Percentiles rank a stretch among this genome's conserved stretches.
phyloP scores from a whole-genome alignment of 345 rosid species.

The Corchorus olitorius region DNA sequence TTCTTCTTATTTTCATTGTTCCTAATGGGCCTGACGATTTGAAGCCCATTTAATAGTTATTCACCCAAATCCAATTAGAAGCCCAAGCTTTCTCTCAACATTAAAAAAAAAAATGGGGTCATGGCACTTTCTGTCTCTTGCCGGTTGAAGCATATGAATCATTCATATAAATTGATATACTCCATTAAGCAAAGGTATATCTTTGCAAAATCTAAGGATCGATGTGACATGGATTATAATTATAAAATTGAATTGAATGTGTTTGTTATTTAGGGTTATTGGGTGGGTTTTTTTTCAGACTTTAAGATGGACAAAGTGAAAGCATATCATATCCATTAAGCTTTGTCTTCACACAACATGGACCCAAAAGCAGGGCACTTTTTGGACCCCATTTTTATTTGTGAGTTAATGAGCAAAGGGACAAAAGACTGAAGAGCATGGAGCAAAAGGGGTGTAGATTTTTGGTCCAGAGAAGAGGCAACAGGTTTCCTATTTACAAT shows the following conservation, averaged over 20 bases:
- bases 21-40: not conserved
- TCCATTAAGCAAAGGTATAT: not conserved
- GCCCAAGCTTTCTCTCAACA: not conserved
- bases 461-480: constrained; percentile 14
- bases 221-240: not conserved
- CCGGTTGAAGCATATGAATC: too few relatives aligned
- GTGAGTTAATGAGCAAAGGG: not conserved
- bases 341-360: constrained; percentile 2
- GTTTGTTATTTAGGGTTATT: too few relatives aligned
- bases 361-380: constrained; percentile 1
- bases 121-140: not conserved
- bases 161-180: not conserved
- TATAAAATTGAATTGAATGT: not conserved
- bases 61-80: not conserved
- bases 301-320: constrained; percentile 8
- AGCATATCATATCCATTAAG: constrained; percentile 13
- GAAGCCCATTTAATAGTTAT: not conserved
- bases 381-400: not conserved
- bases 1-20: not conserved
- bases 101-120: not conserved
- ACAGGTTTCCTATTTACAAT: not conserved
- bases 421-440: not conserved
- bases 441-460: constrained; percentile 5
- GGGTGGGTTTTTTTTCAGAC: not conserved
- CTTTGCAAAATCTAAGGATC: not conserved